Evolutionary conservation across 1,139 yeast species (phyloP).

Genomic region (Suhomyces kunorum): DNA sequence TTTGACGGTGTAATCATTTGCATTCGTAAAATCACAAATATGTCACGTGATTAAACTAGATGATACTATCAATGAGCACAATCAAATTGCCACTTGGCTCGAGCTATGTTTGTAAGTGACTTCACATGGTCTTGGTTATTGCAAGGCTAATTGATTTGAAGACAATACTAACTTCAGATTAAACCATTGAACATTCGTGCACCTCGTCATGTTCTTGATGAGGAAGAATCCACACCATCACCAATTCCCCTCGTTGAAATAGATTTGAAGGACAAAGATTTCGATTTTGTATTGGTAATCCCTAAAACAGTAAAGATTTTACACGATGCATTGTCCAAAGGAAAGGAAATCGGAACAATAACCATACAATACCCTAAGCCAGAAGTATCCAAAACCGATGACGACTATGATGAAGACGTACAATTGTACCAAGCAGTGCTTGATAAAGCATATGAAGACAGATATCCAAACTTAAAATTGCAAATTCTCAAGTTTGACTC

Average conservation of each 20-base stretch:
- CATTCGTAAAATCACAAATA: too few relatives aligned
- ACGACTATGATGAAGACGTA: slow-evolving; percentile 56
- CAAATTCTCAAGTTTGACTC: slow-evolving; percentile 24
- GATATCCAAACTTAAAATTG: slow-evolving; percentile 26
- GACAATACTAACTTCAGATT: slow-evolving; percentile 34
- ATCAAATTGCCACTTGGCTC: background rate
- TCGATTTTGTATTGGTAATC: slow-evolving; percentile 25
- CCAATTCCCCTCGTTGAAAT: slow-evolving; percentile 19
- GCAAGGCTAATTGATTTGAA: background rate
- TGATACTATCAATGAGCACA: too few relatives aligned
- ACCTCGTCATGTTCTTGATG: slow-evolving; percentile 57
- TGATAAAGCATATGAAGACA: slow-evolving; percentile 23
- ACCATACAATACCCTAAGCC: slow-evolving; percentile 22
- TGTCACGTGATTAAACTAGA: too few relatives aligned
- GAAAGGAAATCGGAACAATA: slow-evolving; percentile 25
- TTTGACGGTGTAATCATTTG: too few relatives aligned
- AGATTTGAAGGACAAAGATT: slow-evolving; percentile 5
- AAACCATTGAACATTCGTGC: slow-evolving; percentile 54
- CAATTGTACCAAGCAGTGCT: slow-evolving; percentile 48
- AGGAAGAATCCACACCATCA: slow-evolving; percentile 31
- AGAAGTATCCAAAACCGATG: slow-evolving; percentile 17
- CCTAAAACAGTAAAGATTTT: slow-evolving; percentile 33
- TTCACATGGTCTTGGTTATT: background rate
- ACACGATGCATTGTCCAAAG: slow-evolving; percentile 22
- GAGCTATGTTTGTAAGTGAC: slow-evolving; percentile 10